Evolutionary conservation across 805 yeast genomes (phyloP).

Genomic region (Metschnikowia kunwiensis): DNA sequence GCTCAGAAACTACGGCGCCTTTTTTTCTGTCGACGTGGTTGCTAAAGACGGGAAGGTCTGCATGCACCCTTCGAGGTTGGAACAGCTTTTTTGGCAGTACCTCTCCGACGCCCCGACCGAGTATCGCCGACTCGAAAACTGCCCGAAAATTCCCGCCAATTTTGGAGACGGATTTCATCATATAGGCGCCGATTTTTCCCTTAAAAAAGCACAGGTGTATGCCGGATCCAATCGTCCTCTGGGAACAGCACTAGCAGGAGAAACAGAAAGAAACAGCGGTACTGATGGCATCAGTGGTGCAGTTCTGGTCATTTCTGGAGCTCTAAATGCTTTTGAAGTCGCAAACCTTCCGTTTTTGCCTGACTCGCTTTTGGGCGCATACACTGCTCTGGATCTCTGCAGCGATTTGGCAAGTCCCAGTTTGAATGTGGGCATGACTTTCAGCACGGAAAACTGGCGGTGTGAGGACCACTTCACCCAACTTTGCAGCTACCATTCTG

Average conservation of each 20-base stretch:
- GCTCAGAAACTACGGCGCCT: constrained; percentile 10
- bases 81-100: constrained; percentile 41
- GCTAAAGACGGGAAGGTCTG: background rate
- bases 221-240: background rate
- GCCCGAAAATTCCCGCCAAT: constrained; percentile 4
- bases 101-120: constrained; percentile 8
- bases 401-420: constrained; percentile 45
- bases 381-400: constrained; percentile 41
- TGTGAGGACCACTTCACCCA: constrained; percentile 61
- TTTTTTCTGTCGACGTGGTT: background rate
- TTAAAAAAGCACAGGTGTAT: constrained; percentile 3
- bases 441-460: constrained; percentile 55
- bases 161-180: constrained; percentile 4
- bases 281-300: background rate
- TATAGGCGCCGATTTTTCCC: constrained; percentile 18
- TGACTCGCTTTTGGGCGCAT: constrained; percentile 45
- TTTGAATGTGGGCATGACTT: constrained; percentile 52
- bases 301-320: background rate
- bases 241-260: background rate
- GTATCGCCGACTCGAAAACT: constrained; percentile 5
- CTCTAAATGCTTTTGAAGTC: constrained; percentile 53
- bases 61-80: constrained; percentile 22
- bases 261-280: too few species aligned
- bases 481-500: constrained; percentile 49
- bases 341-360: constrained; percentile 51